Evolutionary conservation across 1,284 basidiomycete genomes (phyloP).

Genomic region (Ustilago shanxiensis): DNA sequence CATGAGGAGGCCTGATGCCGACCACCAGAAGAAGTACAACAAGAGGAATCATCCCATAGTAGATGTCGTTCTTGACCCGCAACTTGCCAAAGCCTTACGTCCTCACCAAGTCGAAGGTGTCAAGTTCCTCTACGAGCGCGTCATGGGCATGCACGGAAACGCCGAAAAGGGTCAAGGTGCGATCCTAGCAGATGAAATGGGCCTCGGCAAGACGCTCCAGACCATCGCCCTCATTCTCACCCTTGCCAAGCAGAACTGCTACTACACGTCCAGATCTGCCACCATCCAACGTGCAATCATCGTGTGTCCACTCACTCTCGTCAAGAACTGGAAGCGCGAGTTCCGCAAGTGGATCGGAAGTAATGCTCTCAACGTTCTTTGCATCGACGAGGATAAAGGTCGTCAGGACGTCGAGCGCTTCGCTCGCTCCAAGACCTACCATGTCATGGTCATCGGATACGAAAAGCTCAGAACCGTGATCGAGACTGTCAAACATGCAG

Average conservation of each 20-base stretch:
- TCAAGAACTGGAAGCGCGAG: slow-evolving; percentile 96
- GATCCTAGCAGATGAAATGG: slow-evolving; percentile 99
- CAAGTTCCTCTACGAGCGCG: slow-evolving; percentile 96
- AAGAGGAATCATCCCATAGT: slow-evolving; percentile 72
- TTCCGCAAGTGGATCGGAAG: slow-evolving; percentile 86
- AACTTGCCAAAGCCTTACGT: slow-evolving; percentile 85
- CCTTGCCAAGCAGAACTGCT: slow-evolving; percentile 64
- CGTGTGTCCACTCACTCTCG: slow-evolving; percentile 92
- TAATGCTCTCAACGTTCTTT: slow-evolving; percentile 82
- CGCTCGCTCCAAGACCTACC: slow-evolving; percentile 73
- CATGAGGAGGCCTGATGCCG: slow-evolving; percentile 82
- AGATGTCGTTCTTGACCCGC: slow-evolving; percentile 90
- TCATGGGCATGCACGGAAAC: slow-evolving; percentile 91
- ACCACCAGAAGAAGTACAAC: slow-evolving; percentile 79
- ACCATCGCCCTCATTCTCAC: slow-evolving; percentile 67
- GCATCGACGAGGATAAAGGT: slow-evolving; percentile 75
- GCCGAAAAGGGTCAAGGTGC: slow-evolving; percentile 83
- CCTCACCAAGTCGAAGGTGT: slow-evolving; percentile 99
- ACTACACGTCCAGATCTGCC: slow-evolving; percentile 56
- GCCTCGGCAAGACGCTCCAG: slow-evolving; percentile 71
- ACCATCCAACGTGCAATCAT: slow-evolving; percentile 73
- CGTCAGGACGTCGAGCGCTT: slow-evolving; percentile 59
- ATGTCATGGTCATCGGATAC: slow-evolving; percentile 95
- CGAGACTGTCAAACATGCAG: slow-evolving; percentile 53
- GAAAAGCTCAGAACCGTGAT: slow-evolving; percentile 79